These are phyloP conservation scores for Rhodotorula paludigena DNA, from an alignment of 768 basidiomycete species.

Conservation along the genomic window DNA sequence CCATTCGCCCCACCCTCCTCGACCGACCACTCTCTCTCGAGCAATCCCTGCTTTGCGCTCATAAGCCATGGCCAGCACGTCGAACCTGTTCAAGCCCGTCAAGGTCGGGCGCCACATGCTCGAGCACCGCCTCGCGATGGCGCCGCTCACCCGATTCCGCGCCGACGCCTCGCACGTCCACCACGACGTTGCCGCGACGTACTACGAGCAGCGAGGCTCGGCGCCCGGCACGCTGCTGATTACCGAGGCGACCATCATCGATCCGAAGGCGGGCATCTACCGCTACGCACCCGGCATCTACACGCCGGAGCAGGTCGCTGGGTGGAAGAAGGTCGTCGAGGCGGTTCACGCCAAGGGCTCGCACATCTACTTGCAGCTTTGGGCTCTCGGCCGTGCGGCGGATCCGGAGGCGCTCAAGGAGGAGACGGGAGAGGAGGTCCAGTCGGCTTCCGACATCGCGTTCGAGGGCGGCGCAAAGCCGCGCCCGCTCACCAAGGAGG, in stretches of 20 bases:
- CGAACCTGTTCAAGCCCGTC: constrained; percentile 30
- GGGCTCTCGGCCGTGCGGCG: constrained; percentile 55
- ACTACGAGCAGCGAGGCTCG: constrained; percentile 43
- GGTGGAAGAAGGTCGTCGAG: constrained; percentile 60
- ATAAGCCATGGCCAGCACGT: constrained; percentile 54
- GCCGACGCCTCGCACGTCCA: constrained; percentile 23
- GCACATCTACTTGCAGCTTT: constrained; percentile 57
- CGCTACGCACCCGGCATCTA: background rate
- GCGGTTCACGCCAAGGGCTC: constrained; percentile 58
- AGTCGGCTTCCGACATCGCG: constrained; percentile 22
- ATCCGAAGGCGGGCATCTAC: constrained; percentile 53
- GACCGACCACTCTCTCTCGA: too few relatives aligned
- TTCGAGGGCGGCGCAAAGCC: constrained; percentile 33
- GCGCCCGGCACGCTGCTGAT: constrained; percentile 57
- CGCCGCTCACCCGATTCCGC: constrained; percentile 42
- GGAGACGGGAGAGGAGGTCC: constrained; percentile 23
- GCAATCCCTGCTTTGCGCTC: too few relatives aligned
- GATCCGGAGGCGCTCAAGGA: constrained; percentile 37
- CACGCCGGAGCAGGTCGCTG: constrained; percentile 52
- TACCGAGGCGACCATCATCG: constrained; percentile 52
- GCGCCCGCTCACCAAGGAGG: constrained; percentile 42
- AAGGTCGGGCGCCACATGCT: constrained; percentile 36
- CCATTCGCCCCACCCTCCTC: background rate
- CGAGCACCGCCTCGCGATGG: constrained; percentile 35
- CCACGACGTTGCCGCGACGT: constrained; percentile 19